These are phyloP conservation scores for Plantago elongata DNA, from an alignment of 257 asterid genomes.

Conservation along the genomic window DNA sequence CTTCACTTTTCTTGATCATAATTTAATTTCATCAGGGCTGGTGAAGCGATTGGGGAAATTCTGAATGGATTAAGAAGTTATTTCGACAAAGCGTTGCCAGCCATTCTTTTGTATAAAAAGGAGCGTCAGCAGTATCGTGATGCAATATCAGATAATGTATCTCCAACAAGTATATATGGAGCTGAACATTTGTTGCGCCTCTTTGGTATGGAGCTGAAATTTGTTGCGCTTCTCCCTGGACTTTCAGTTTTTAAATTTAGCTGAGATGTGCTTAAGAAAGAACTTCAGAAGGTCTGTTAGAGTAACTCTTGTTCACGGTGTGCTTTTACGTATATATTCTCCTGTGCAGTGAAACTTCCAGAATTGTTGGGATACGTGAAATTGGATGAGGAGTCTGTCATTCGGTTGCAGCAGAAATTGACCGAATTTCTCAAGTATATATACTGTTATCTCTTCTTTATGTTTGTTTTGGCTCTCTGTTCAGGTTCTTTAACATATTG, in stretches of 20 bases:
- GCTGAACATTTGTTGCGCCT: conserved; percentile 96
- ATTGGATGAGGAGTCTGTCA: conserved; percentile 72
- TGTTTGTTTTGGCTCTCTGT: not conserved
- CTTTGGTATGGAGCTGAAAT: too few species aligned
- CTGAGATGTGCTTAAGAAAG: not conserved
- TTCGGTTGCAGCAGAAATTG: conserved; percentile 74
- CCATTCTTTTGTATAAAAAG: conserved; percentile 72
- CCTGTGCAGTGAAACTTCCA: conserved; percentile 84
- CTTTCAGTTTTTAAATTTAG: conserved; percentile 1
- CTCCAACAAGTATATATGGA: conserved; percentile 89
- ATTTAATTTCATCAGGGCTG: conserved; percentile 48
- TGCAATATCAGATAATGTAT: conserved; percentile 43
- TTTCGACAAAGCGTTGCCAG: conserved; percentile 81
- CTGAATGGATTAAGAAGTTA: conserved; percentile 77
- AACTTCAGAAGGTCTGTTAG: not conserved
- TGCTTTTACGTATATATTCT: conserved; percentile 14
- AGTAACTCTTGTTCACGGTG: conserved; percentile 8
- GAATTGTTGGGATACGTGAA: conserved; percentile 62
- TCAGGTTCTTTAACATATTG: not conserved
- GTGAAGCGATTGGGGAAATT: conserved; percentile 71
- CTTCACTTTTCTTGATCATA: conserved; percentile 9
- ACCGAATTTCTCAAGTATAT: conserved; percentile 77
- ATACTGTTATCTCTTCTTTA: not conserved
- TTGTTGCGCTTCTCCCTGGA: conserved; percentile 8
- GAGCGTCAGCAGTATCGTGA: conserved; percentile 87